Percentiles rank a stretch among this genome's conserved stretches.
Evolutionary conservation across 345 rosid species (phyloP).

Genomic region (Eucalyptus curtisii): DNA sequence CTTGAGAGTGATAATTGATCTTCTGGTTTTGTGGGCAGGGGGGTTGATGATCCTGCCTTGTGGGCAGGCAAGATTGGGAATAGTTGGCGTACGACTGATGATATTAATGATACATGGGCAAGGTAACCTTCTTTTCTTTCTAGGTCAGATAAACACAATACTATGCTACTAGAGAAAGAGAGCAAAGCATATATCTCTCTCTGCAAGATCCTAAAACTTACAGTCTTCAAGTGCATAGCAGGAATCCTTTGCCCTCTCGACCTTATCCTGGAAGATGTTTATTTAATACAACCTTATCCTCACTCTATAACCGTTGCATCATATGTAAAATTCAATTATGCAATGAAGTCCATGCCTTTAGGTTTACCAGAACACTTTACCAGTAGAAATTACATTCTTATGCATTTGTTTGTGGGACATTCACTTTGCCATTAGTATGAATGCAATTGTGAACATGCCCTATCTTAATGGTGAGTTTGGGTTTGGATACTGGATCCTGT

Average conservation of each 20-base stretch:
- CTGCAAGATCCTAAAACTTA: not conserved
- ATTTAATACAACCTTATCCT: not conserved
- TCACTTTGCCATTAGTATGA: not conserved
- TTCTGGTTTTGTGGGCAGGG: slow-evolving; percentile 34
- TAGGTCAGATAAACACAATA: not conserved
- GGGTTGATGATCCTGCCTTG: slow-evolving; percentile 85
- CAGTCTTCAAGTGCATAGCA: not conserved
- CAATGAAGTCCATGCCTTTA: not conserved
- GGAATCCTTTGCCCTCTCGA: not conserved
- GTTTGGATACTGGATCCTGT: not conserved
- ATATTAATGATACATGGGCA: slow-evolving; percentile 92
- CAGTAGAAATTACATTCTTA: not conserved
- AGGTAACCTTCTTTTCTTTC: slow-evolving; percentile 39
- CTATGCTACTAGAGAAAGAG: not conserved
- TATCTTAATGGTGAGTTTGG: not conserved
- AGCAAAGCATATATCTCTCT: not conserved
- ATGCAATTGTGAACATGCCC: not conserved
- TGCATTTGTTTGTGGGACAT: not conserved
- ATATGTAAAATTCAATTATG: not conserved
- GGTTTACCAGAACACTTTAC: not conserved
- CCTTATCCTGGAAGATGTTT: not conserved
- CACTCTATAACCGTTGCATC: not conserved
- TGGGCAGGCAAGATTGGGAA: slow-evolving; percentile 93
- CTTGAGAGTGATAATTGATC: not conserved
- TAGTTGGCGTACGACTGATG: slow-evolving; percentile 97